Conservation (phyloP, 495 filamentous ascomycete species). For the Cladorrhinum samala region DNA sequence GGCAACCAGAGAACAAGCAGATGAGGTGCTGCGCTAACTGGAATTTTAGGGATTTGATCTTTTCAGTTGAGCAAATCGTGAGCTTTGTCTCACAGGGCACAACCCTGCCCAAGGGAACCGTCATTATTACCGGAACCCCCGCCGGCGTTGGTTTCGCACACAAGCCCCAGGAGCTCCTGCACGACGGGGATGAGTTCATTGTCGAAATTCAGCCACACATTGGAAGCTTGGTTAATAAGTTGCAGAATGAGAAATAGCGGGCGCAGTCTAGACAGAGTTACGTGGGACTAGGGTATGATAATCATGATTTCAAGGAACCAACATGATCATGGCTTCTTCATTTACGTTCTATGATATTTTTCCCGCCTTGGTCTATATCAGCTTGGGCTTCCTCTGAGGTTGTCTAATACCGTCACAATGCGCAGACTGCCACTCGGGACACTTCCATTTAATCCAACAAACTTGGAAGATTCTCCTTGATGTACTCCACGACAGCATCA, state of each 20-base stretch:
- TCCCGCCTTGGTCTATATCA: too few relatives aligned
- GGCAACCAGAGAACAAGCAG: background rate
- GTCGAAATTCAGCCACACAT: slow-evolving; percentile 43
- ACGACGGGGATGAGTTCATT: slow-evolving; percentile 43
- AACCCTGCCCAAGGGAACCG: slow-evolving; percentile 38
- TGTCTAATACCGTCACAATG: too few relatives aligned
- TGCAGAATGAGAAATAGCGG: slow-evolving; percentile 37
- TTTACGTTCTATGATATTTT: too few relatives aligned
- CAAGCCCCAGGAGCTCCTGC: slow-evolving; percentile 36
- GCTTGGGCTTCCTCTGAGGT: too few relatives aligned
- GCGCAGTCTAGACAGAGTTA: background rate
- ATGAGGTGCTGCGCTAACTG: slow-evolving; percentile 1
- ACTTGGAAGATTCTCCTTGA: slow-evolving; percentile 51
- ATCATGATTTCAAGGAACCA: too few relatives aligned
- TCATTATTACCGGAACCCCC: slow-evolving; percentile 47
- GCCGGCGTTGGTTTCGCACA: slow-evolving; percentile 38
- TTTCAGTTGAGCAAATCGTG: slow-evolving; percentile 39
- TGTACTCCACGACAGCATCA: slow-evolving; percentile 59
- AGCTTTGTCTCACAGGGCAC: slow-evolving; percentile 46
- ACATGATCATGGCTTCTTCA: too few relatives aligned
- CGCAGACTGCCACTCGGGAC: background rate
- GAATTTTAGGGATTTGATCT: slow-evolving; percentile 38
- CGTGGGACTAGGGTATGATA: too few relatives aligned
- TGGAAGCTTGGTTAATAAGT: slow-evolving; percentile 39
- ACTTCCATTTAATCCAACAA: slow-evolving; percentile 31